These are phyloP conservation scores for Gliomastix tumulicola DNA, from an alignment of 2,329 filamentous ascomycete genomes.

Conservation along the genomic window DNA sequence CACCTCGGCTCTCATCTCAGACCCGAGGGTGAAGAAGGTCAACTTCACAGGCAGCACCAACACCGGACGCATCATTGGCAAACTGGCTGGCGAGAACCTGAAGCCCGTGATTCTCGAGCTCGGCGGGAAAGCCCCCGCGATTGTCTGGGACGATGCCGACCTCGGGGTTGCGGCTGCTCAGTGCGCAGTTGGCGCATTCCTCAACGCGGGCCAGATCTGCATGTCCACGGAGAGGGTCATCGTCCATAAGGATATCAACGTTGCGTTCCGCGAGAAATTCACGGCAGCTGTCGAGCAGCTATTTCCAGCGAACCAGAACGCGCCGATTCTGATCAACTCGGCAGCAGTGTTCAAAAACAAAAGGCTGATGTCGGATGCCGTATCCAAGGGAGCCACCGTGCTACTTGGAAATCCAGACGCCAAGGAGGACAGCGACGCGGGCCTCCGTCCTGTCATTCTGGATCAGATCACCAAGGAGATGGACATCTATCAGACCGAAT, in stretches of 20 bases:
- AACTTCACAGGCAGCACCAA: slow-evolving; percentile 78
- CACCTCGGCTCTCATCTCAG: slow-evolving; percentile 60
- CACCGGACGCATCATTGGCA: slow-evolving; percentile 67
- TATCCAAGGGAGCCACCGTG: slow-evolving; percentile 55
- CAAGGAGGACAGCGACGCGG: slow-evolving; percentile 21
- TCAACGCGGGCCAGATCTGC: slow-evolving; percentile 75
- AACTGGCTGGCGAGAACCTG: slow-evolving; percentile 61
- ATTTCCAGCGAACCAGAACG: slow-evolving; percentile 51
- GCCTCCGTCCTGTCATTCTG: slow-evolving; percentile 60
- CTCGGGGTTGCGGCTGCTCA: slow-evolving; percentile 62
- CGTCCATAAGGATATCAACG: slow-evolving; percentile 40
- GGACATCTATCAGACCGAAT: slow-evolving; percentile 70
- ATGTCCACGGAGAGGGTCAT: slow-evolving; percentile 76
- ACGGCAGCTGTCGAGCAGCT: slow-evolving; percentile 29
- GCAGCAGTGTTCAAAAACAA: slow-evolving; percentile 61
- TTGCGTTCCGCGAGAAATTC: slow-evolving; percentile 38
- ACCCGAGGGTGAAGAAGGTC: slow-evolving; percentile 66
- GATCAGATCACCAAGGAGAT: slow-evolving; percentile 55
- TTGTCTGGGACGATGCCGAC: slow-evolving; percentile 76
- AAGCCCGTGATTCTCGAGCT: slow-evolving; percentile 79
- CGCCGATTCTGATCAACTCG: slow-evolving; percentile 62
- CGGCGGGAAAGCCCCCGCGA: slow-evolving; percentile 73
- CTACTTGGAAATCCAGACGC: slow-evolving; percentile 28
- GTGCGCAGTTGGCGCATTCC: slow-evolving; percentile 63
- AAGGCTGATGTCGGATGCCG: slow-evolving; percentile 59